Evolutionary conservation across 208 protist genomes (phyloP), one percentile per base, ranked within the genome.

Genomic region (Crithidia bombi): DNA sequence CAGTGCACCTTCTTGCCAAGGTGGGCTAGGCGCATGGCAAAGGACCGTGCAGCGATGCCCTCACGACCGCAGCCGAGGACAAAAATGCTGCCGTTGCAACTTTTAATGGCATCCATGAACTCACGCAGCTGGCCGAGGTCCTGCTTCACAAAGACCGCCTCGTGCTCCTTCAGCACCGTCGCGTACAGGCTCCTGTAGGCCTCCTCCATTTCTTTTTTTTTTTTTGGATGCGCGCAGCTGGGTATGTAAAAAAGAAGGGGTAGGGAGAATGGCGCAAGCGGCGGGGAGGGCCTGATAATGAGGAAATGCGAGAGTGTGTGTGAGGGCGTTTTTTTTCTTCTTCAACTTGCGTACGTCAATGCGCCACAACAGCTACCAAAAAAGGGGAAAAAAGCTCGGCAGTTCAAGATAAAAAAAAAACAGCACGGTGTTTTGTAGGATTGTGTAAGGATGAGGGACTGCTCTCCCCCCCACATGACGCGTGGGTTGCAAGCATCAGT

Each of bases 21-120:
- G 51, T 43, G 58, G 35, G 26, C 49, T 0, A 62, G 69, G 19
- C 41, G 39, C 51, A 50, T 61, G 14, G 65, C 54, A 43, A 62
- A 59, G 47, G 41, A 35, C 41, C 65, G 65, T 0, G 65, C 52
- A 19, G 65, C 65, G 54, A 59, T 69, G 41, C 65, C 62, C 36
- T 67, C 62, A 23, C 62, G 62, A 11, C 62, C 62, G 49, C 49
- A 55, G 36, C 62, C 62, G 26, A 54, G 4, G 17, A 67, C 62
- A 15, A 67, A 57, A 35, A 67, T 35, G 49, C n/a, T 41, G 32
- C 62, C 49, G 25, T 28, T 33, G 62, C 62, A 67, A 21, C 35
- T 9, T 14, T 57, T 55, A 26, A 67, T 67, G 3, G 62, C 62
- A 36, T 55, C 49, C 25, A 67, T 55, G 49, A 67, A 57, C 3